Percentiles rank a stretch among this genome's conserved stretches.
Conservation (phyloP, 352 stramenopile genomes). For the Globisporangium barbulae region DNA sequence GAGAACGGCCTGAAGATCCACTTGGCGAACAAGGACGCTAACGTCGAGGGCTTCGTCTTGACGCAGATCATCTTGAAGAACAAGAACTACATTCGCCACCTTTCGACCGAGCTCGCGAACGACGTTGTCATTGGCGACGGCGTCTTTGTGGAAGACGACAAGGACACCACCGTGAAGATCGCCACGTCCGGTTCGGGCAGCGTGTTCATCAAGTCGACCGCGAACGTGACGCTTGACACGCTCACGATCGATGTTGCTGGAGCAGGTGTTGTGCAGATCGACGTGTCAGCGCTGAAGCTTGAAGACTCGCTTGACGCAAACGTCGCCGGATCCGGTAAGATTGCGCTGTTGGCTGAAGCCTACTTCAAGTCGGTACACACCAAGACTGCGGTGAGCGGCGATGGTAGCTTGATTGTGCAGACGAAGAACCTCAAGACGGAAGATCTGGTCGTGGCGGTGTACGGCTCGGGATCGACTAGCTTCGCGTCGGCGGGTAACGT, state of each 20-base stretch:
- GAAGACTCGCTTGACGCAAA: conserved; percentile 31
- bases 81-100: conserved; percentile 34
- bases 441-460: conserved; percentile 40
- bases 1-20: conserved; percentile 43
- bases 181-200: conserved; percentile 31
- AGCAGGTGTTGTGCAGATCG: conserved; percentile 27
- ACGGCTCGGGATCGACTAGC: conserved; percentile 41
- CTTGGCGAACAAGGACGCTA: conserved; percentile 51
- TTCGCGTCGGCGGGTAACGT: conserved; percentile 37
- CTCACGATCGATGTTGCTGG: conserved; percentile 37
- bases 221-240: conserved; percentile 26
- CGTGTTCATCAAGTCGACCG: conserved; percentile 35
- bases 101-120: conserved; percentile 36
- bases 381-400: conserved; percentile 29
- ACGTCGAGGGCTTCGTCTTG: conserved; percentile 46
- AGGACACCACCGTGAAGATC: conserved; percentile 41
- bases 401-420: conserved; percentile 34
- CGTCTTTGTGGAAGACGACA: conserved; percentile 36
- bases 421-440: conserved; percentile 30
- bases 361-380: conserved; percentile 20
- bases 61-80: conserved; percentile 53
- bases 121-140: conserved; percentile 39
- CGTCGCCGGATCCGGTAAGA: conserved; percentile 34
- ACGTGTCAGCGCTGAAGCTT: conserved; percentile 25
- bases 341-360: conserved; percentile 29